Base-by-base conservation (phyloP, 164 flowering plant species). In the Taxillus chinensis region DNA sequence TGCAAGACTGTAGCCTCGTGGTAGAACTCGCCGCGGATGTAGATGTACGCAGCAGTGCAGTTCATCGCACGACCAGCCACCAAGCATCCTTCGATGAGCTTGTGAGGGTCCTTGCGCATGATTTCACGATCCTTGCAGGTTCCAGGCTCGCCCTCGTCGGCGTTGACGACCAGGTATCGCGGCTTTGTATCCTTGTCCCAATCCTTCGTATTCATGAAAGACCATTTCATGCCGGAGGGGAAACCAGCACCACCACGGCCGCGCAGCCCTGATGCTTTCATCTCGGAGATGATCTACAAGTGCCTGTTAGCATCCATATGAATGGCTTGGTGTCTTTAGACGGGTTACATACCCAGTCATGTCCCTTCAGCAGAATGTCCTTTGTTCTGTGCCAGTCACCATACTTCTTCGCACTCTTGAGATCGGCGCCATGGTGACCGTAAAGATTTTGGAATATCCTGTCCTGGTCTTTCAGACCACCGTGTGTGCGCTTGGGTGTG, bases 181-280 rank as follows among this genome's bases (percentile, higher is more conserved):
- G 97, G 97, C 55, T 96, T n/a, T n/a, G n/a, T n/a, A n/a, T n/a
- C n/a, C n/a, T n/a, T n/a, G n/a, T n/a, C n/a, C n/a, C n/a, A n/a
- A 95, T n/a, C 96, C 96, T 70, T 88, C 96, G 57, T 97, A 85
- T 64, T 96, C 98, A 93, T 93, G 69, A 93, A 93, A n/a, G 96
- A 90, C 98, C 97, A 93, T 57, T 93, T 93, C 10, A 93, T 90
- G 58, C 97, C 98, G 64, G 98, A 90, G 37, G 97, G 95, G 70
- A 92, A 93, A 65, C 98, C 98, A 73, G 97, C 98, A 68, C 97
- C 98, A 66, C 98, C 98, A 74, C 97, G 97, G 49, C 96, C 96
- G 61, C 95, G 90, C 57, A 93, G 96, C 41, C 97, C 97, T 48
- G 98, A 93, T 64, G 85, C 88, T 78, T 93, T 93, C 76, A 93